A percentile compares a stretch with the other conserved stretches of the same genome.
Conservation (phyloP, 2,329 filamentous ascomycete genomes). For the Verticillium isaacii region DNA sequence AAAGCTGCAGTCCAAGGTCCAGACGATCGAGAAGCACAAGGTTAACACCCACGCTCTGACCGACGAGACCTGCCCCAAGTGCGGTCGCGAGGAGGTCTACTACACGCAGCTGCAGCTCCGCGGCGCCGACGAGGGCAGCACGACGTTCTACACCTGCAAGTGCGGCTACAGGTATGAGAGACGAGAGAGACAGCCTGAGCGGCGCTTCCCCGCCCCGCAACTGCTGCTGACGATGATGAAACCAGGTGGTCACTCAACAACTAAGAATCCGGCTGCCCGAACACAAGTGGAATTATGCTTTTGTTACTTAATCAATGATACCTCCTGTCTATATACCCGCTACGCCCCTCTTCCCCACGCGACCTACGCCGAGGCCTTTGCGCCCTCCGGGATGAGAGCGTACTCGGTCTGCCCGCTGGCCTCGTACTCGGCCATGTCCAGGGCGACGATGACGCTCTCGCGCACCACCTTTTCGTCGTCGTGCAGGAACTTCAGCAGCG, state of each 20-base stretch:
- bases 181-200: neutral
- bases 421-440: slow-evolving; percentile 98
- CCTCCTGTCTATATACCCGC: neutral
- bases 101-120: slow-evolving; percentile 83
- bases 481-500: slow-evolving; percentile 74
- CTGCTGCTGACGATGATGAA: neutral
- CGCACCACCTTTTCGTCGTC: slow-evolving; percentile 91
- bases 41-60: slow-evolving; percentile 67
- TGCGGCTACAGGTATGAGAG: slow-evolving; percentile 73
- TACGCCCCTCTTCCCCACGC: neutral
- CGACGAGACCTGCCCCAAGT: slow-evolving; percentile 70
- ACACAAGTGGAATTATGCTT: neutral
- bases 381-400: slow-evolving; percentile 73
- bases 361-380: slow-evolving; percentile 32
- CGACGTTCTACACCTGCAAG: slow-evolving; percentile 84
- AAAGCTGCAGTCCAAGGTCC: slow-evolving; percentile 77
- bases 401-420: slow-evolving; percentile 86
- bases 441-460: slow-evolving; percentile 89
- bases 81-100: slow-evolving; percentile 75
- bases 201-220: no score
- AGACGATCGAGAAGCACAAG: slow-evolving; percentile 74
- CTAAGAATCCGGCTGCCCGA: slow-evolving; percentile 25
- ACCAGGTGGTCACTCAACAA: slow-evolving; percentile 56
- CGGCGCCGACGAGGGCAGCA: slow-evolving; percentile 91
- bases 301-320: neutral